Base-by-base conservation (phyloP, 2,329 filamentous ascomycete genomes). In the Exophiala sideris region DNA sequence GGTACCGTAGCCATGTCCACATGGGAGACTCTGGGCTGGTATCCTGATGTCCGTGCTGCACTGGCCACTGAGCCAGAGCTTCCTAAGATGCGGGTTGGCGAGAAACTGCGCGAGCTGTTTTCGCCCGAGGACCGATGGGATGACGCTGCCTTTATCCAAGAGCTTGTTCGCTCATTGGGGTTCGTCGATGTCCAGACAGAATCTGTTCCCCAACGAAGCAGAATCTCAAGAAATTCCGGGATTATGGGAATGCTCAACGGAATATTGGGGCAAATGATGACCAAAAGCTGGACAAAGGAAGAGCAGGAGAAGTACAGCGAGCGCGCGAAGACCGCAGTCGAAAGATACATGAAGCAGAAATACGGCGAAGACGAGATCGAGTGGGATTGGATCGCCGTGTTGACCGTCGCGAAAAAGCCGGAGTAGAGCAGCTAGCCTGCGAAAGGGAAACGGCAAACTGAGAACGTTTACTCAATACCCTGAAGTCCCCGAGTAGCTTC, bases 11-110 rank as follows among this genome's bases (percentile, higher is more conserved):
- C 67, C 20, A 65, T 70, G 53, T 64, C 68, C 1, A 68, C 66
- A 20, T 73, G 71, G 70, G 66, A 67, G 63, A 52, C 69, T 65
- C 64, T 65, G 7, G 64, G 62, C 32, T 71, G 69, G 68, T 10
- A 65, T 5, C 9, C 53, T 2, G 48, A 68, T n/a, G 42, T 66
- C 5, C 56, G 60, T 48, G 45, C 54, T 20, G 67, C 66, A 20
- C 54, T 70, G 16, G 57, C 59, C 14, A 61, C 56, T 2, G 62
- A 69, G n/a, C 58, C 67, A 1, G 62, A 56, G 5, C 47, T 64
- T 2, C 60, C 70, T 3, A 57, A 62, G 1, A 65, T 68, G 12
- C 67, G 67, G 3, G 57, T 54, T 1, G 16, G 53, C 1, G 38
- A 61, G 8, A 56, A 67, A 29, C 18, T 59, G 16, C 29, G n/a